Percentiles rank a stretch among this genome's conserved stretches.
Evolutionary conservation across 192 early-diverging fungal species (phyloP).

Genomic region (Podila horticola): DNA sequence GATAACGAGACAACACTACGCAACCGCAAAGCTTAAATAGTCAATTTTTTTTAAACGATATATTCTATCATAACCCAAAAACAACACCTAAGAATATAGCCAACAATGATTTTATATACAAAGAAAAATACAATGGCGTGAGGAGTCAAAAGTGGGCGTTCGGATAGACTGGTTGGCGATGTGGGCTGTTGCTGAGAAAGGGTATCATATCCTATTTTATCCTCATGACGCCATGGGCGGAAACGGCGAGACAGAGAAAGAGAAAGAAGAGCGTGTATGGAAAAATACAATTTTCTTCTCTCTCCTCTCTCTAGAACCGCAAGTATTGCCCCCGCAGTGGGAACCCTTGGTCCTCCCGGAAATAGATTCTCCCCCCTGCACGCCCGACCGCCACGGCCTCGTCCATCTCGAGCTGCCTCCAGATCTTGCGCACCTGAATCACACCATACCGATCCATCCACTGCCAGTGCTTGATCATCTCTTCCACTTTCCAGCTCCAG

Average conservation of each 20-base stretch:
- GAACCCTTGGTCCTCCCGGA: constrained; percentile 25
- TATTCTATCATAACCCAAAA: too few relatives aligned
- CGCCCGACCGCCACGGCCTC: constrained; percentile 28
- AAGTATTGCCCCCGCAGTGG: constrained; percentile 17
- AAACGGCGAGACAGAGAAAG: neutral
- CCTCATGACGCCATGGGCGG: too few relatives aligned
- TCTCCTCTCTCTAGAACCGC: constrained; percentile 1
- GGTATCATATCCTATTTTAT: too few relatives aligned
- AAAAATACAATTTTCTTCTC: too few relatives aligned
- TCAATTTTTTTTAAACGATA: too few relatives aligned
- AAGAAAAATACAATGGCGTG: too few relatives aligned
- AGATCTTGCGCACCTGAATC: constrained; percentile 48
- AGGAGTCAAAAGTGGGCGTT: too few relatives aligned
- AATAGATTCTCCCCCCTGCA: constrained; percentile 40
- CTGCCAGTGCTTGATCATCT: constrained; percentile 53
- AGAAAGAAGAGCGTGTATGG: neutral
- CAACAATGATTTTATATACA: too few relatives aligned
- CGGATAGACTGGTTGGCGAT: too few relatives aligned
- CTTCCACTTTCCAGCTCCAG: constrained; percentile 49
- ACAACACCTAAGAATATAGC: too few relatives aligned
- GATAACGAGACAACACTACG: constrained; percentile 13
- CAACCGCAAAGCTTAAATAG: constrained; percentile 6
- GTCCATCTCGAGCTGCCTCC: constrained; percentile 47
- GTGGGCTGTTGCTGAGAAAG: too few relatives aligned
- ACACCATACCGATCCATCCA: constrained; percentile 53